Percentiles rank a stretch among this genome's conserved stretches.
These are phyloP conservation scores for Vigna nakashimae DNA, from an alignment of 306 rosid species.

Conservation along the genomic window DNA sequence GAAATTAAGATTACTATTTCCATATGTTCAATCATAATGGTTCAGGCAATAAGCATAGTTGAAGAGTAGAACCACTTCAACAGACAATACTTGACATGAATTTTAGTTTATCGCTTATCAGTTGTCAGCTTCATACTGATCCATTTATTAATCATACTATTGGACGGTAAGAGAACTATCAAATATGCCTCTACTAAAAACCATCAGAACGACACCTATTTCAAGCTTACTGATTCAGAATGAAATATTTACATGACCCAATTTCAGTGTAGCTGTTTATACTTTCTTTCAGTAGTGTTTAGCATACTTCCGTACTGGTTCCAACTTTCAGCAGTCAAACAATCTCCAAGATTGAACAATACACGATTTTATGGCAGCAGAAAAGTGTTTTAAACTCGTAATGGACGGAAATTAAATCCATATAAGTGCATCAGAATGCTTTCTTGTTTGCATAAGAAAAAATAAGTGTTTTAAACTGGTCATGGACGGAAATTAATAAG, in stretches of 20 bases:
- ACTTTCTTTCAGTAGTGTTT: neutral
- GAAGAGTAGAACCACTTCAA: conserved; percentile 10
- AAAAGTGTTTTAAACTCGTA: neutral
- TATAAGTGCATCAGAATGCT: neutral
- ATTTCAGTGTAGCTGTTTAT: neutral
- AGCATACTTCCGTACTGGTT: neutral
- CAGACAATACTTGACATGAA: conserved; percentile 11
- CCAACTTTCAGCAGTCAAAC: conserved; percentile 4
- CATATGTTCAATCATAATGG: conserved; percentile 11
- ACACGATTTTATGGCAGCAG: neutral
- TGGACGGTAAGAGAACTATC: neutral
- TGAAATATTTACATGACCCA: neutral
- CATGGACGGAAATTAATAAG: neutral
- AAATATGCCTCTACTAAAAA: neutral
- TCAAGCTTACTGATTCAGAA: neutral
- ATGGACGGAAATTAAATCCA: conserved; percentile 3
- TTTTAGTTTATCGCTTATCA: conserved; percentile 14
- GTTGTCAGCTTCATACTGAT: neutral
- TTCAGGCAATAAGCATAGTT: neutral
- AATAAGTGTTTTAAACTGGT: neutral
- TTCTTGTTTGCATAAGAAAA: no score
- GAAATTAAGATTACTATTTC: conserved; percentile 2
- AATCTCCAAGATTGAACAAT: neutral
- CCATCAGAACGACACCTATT: neutral
- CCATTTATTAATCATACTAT: neutral